phyloP scores from a whole-genome alignment of 495 filamentous ascomycete genomes.

The Cryomyces minteri region DNA sequence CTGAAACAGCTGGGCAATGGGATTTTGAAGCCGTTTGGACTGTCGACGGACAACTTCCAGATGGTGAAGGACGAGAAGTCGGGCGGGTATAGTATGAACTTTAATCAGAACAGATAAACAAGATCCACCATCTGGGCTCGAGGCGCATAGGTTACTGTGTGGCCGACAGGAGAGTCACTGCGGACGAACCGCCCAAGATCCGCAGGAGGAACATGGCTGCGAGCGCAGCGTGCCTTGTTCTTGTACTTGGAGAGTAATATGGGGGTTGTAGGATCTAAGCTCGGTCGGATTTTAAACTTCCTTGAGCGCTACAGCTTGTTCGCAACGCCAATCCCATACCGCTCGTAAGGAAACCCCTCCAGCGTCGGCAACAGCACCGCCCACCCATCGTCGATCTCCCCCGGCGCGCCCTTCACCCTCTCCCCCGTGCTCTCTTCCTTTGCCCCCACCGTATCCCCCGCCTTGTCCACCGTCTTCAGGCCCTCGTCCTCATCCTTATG shows the following conservation, averaged over 20 bases:
- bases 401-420: conserved; percentile 9
- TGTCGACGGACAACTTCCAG: conserved; percentile 85
- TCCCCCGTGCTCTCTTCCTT: conserved; percentile 21
- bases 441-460: conserved; percentile 21
- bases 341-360: conserved; percentile 12
- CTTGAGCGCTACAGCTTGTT: neutral
- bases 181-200: too few relatives aligned
- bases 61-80: conserved; percentile 79
- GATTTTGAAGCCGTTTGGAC: conserved; percentile 77
- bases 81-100: conserved; percentile 86
- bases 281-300: too few relatives aligned
- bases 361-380: conserved; percentile 6
- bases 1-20: conserved; percentile 88
- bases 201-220: too few relatives aligned
- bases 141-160: too few relatives aligned
- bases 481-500: conserved; percentile 35
- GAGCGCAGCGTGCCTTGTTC: too few relatives aligned
- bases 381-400: conserved; percentile 14
- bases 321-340: conserved; percentile 9
- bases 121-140: too few relatives aligned
- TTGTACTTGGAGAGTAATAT: too few relatives aligned
- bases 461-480: conserved; percentile 21
- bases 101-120: conserved; percentile 25
- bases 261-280: too few relatives aligned
- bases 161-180: too few relatives aligned